Percentiles rank a stretch among this genome's conserved stretches.
Evolutionary conservation across 2,329 filamentous ascomycete genomes (phyloP).

Genomic region (Mollisia scopiformis): DNA sequence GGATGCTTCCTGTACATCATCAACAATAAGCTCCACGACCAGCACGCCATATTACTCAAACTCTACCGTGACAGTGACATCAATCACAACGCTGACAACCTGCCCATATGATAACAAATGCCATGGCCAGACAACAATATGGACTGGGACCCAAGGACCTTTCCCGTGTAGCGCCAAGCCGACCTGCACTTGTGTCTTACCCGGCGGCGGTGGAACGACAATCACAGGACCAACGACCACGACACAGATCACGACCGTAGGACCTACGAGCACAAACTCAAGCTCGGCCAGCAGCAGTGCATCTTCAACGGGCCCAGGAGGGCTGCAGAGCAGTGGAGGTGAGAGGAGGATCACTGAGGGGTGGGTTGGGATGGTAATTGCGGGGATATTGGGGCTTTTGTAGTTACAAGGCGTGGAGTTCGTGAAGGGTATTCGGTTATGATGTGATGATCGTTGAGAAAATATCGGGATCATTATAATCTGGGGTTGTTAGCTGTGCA

Average conservation of each 20-base stretch:
- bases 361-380: background rate
- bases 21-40: background rate
- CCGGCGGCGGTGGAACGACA: background rate
- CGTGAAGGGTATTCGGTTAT: background rate
- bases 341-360: background rate
- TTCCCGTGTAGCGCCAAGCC: conserved; percentile 1
- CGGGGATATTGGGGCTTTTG: background rate
- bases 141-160: conserved; percentile 7
- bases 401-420: background rate
- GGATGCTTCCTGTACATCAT: background rate
- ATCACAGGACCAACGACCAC: conserved; percentile 2
- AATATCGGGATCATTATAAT: background rate
- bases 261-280: background rate
- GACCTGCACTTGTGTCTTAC: conserved; percentile 8
- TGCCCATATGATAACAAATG: conserved; percentile 7
- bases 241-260: background rate
- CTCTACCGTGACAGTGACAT: background rate
- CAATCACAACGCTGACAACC: conserved; percentile 4
- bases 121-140: conserved; percentile 9
- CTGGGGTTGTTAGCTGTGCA: background rate
- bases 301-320: background rate
- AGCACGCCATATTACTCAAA: background rate
- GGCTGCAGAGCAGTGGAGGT: background rate
- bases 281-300: background rate
- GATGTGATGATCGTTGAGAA: background rate